Evolutionary conservation across 805 yeast species (phyloP), one percentile per base, ranked within the genome.

Genomic region (Geotrichum ghanense): DNA sequence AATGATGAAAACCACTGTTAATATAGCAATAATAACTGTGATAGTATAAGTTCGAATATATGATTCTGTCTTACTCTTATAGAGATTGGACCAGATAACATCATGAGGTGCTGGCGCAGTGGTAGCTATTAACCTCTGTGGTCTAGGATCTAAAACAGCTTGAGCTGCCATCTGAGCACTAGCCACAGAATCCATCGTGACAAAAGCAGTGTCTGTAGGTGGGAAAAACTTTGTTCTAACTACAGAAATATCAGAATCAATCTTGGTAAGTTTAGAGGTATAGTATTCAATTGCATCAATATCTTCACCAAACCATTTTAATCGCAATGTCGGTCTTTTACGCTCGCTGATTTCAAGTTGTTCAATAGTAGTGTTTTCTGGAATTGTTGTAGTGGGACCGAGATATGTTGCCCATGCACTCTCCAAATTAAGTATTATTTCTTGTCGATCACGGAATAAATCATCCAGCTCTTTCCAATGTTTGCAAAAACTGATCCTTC

Each of bases 101-200:
- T 90, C 98, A 57, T 83, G 90, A 3, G 97, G 97, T 1, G 97
- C 95, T 0, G 97, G 97, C 0, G 97, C 97, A 48, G 88, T 66
- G 37, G 75, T 71, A 3, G 95, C 83, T 31, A 89, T 85, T 45
- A 92, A 68, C 48, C 79, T 84, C 59, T 84, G 81, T 5, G 92
- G 87, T 48, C 84, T 75, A 0, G 97, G 97, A 59, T 89, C 96
- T 49, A 92, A 63, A 0, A 90, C 89, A 0, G 97, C 92, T 62
- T 92, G 98, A 0, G 97, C 96, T 23, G 92, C 81, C 85, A 88
- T 82, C 61, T 90, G 98, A 2, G 97, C 97, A 53, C 88, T 81
- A 0, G 96, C 95, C 2, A 88, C 97, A 0, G 92, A 76, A 53
- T 85, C 90, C 95, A 90, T 84, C 0, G 97, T 92, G 6, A 90